Evolutionary conservation across 257 asterid species (phyloP).

Genomic region (Rehmannia glutinosa): DNA sequence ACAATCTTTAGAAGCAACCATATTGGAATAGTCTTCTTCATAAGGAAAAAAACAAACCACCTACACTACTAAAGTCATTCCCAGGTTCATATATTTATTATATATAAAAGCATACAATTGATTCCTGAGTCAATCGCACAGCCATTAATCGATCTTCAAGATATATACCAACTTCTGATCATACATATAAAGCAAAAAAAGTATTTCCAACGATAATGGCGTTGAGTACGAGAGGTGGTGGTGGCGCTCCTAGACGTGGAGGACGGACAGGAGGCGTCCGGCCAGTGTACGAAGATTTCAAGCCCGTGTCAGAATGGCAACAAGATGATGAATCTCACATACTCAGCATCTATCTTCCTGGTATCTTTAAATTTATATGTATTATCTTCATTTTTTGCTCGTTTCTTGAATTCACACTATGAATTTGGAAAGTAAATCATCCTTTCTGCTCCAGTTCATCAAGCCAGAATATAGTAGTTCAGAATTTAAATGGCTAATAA

Average conservation of each 20-base stretch:
- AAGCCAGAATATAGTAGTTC: background rate
- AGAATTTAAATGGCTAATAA: too few relatives aligned
- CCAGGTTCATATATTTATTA: background rate
- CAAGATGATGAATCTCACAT: conserved; percentile 49
- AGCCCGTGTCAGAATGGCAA: conserved; percentile 57
- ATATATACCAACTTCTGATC: background rate
- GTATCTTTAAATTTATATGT: conserved; percentile 19
- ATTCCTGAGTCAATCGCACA: too few relatives aligned
- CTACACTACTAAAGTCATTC: background rate
- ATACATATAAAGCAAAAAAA: background rate
- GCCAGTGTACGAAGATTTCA: conserved; percentile 56
- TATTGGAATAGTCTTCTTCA: conserved; percentile 20
- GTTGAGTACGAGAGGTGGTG: conserved; percentile 40
- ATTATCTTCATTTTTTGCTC: background rate
- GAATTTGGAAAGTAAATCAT: too few relatives aligned
- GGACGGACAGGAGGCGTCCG: conserved; percentile 31
- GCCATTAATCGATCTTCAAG: background rate
- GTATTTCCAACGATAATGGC: conserved; percentile 31
- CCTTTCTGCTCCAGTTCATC: background rate
- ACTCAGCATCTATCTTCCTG: conserved; percentile 64
- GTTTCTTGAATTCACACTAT: background rate
- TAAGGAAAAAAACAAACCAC: conserved; percentile 17
- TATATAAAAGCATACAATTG: background rate
- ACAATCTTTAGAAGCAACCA: conserved; percentile 41
- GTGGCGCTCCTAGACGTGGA: conserved; percentile 10